Evolutionary conservation across 371 early-diverging fungal species (phyloP).

Genomic region (Apophysomyces ossiformis): DNA sequence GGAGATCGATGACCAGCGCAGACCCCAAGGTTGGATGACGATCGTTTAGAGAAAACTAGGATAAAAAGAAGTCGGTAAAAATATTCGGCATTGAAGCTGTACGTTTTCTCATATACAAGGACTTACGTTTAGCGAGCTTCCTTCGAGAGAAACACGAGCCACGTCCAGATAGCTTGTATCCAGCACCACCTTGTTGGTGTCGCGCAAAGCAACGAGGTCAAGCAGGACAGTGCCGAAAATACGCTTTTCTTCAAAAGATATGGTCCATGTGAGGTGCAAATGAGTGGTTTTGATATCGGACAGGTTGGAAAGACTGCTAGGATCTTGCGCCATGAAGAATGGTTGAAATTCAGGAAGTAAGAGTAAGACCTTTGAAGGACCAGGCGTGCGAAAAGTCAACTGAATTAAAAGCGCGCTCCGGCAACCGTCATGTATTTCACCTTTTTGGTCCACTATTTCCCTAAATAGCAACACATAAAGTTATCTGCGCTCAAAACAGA

Average conservation of each 20-base stretch:
- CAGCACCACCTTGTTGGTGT: constrained; percentile 63
- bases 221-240: constrained; percentile 70
- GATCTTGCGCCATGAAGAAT: constrained; percentile 51
- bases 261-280: constrained; percentile 71
- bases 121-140: constrained; percentile 44
- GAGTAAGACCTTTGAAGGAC: constrained; percentile 1
- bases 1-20: constrained; percentile 66
- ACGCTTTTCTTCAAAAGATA: constrained; percentile 71
- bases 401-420: too few species aligned
- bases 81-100: neutral
- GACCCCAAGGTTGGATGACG: constrained; percentile 74
- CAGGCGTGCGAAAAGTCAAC: constrained; percentile 6
- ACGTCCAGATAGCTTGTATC: constrained; percentile 73
- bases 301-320: constrained; percentile 85
- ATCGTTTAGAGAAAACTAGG: constrained; percentile 58
- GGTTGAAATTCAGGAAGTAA: constrained; percentile 10
- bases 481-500: too few species aligned
- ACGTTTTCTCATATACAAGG: neutral
- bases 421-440: too few species aligned
- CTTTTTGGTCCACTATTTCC: neutral
- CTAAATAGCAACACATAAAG: neutral
- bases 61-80: neutral
- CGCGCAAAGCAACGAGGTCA: constrained; percentile 48
- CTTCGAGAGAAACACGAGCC: constrained; percentile 46
- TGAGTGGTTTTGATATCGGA: constrained; percentile 70